phyloP scores from a whole-genome alignment of 2,329 filamentous ascomycete genomes.

The Rhynchosporium secalis region DNA sequence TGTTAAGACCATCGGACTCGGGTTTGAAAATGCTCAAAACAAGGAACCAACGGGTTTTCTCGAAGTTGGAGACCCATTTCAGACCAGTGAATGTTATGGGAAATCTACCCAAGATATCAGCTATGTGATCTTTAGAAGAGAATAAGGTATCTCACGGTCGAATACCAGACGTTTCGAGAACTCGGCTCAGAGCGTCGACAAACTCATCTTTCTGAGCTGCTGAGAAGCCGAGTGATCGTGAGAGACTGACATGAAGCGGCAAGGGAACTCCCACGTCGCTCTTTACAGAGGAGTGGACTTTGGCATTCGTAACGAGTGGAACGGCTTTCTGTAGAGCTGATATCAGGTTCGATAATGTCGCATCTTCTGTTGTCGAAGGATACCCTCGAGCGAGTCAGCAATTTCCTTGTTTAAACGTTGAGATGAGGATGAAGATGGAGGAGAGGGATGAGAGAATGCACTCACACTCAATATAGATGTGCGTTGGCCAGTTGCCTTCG shows the following conservation, averaged over 20 bases:
- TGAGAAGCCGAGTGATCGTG: conserved; percentile 72
- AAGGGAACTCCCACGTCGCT: conserved; percentile 76
- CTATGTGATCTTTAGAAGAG: conserved; percentile 17
- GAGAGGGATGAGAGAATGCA: conserved; percentile 26
- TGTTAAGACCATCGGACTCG: conserved; percentile 55
- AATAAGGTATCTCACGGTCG: conserved; percentile 43
- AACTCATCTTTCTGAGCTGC: conserved; percentile 74
- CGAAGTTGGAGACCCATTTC: conserved; percentile 67
- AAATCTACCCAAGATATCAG: conserved; percentile 27
- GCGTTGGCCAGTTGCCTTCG: conserved; percentile 87
- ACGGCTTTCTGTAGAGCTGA: conserved; percentile 39
- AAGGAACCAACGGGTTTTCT: conserved; percentile 76
- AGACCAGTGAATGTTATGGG: conserved; percentile 44
- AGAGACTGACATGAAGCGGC: conserved; percentile 89
- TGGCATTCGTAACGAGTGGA: conserved; percentile 21
- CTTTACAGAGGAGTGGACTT: conserved; percentile 67
- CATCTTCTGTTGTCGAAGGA: conserved; percentile 51
- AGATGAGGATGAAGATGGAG: no score
- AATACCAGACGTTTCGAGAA: conserved; percentile 46
- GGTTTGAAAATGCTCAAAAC: conserved; percentile 63
- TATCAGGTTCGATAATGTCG: conserved; percentile 48
- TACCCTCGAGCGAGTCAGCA: conserved; percentile 50
- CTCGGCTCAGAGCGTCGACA: conserved; percentile 52
- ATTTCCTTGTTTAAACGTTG: neutral
- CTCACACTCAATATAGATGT: conserved; percentile 91